These are phyloP conservation scores for Flammula alnicola DNA, from an alignment of 1,284 basidiomycete genomes.

Conservation along the genomic window DNA sequence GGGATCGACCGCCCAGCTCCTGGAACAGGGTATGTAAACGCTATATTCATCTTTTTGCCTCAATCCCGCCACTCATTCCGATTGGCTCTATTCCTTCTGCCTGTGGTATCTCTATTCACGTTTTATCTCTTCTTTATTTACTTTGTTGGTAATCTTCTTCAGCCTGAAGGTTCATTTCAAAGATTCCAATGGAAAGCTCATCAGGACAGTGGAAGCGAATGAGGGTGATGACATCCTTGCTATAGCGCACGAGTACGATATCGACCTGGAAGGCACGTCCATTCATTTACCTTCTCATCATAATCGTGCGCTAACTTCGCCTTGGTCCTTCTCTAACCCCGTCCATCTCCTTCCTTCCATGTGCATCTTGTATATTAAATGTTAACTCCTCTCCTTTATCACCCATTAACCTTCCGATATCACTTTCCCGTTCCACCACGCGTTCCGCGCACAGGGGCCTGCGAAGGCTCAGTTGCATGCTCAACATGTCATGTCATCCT, in stretches of 20 bases:
- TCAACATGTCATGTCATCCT: conserved; percentile 98
- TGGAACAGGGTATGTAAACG: conserved; percentile 66
- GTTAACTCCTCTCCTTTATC: background rate
- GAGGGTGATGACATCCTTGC: conserved; percentile 93
- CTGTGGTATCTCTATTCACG: background rate
- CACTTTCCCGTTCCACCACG: background rate
- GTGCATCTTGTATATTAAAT: background rate
- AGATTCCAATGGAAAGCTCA: conserved; percentile 81
- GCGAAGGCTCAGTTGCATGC: conserved; percentile 96
- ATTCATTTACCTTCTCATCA: background rate
- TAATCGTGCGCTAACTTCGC: conserved; percentile 4
- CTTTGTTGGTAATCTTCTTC: conserved; percentile 5
- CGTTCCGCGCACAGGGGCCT: conserved; percentile 70
- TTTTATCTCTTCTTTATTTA: background rate
- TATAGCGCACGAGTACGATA: conserved; percentile 94
- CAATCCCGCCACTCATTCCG: background rate
- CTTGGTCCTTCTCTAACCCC: background rate
- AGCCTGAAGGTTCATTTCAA: conserved; percentile 92
- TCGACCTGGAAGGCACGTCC: conserved; percentile 91
- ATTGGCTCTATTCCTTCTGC: background rate
- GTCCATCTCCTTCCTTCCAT: background rate
- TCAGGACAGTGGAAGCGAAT: conserved; percentile 91
- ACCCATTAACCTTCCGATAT: background rate
- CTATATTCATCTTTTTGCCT: conserved; percentile 12
- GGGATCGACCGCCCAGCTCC: conserved; percentile 51